Base-by-base conservation (phyloP, 1,139 yeast genomes). In the Hyphopichia wangnamkhiaoensis region DNA sequence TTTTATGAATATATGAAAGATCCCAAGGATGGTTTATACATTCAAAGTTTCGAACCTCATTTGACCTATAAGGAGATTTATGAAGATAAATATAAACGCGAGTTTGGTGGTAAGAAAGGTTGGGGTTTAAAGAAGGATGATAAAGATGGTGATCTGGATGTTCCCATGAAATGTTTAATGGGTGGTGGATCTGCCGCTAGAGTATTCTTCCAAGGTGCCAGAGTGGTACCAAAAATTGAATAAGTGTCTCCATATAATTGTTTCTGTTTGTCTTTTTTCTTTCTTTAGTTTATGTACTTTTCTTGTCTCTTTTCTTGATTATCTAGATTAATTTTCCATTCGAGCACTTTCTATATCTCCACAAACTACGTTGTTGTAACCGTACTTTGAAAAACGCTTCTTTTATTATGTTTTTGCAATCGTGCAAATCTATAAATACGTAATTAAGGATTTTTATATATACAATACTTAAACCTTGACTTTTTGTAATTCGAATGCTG, bases 401-500 rank as follows among this genome's bases (percentile, higher is more conserved):
- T 5, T 5, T 28, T 13, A 5, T 28, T 10, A 28, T 5, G 12
- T 13, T 28, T 15, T 19, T 31, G 25, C 20, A 15, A 10, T 13
- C n/a, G n/a, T 31, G 12, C 9, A 19, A 31, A 21, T 31, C 33
- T 31, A 31, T 31, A 18, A 31, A 14, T 24, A 33, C 20, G n/a
- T 31, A n/a, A n/a, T n/a, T n/a, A n/a, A n/a, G n/a, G 21, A 31
- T 31, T 15, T 21, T 31, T 28, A 13, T 31, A 19, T 14, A 30
- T 13, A 24, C 12, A 23, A 26, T 16, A 4, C 23, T 26, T 18
- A 82, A 43, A 84, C 67, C 48, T 74, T 71, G 48, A 84, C 71
- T 59, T 82, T 82, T 45, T 85, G 83, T 50, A 85, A 65, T 61
- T 84, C 80, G 68, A 87, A 89, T 39, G 96, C 95, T 34, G 93